Conservation (phyloP, 2,329 filamentous ascomycete genomes). For the Didymella pomorum region DNA sequence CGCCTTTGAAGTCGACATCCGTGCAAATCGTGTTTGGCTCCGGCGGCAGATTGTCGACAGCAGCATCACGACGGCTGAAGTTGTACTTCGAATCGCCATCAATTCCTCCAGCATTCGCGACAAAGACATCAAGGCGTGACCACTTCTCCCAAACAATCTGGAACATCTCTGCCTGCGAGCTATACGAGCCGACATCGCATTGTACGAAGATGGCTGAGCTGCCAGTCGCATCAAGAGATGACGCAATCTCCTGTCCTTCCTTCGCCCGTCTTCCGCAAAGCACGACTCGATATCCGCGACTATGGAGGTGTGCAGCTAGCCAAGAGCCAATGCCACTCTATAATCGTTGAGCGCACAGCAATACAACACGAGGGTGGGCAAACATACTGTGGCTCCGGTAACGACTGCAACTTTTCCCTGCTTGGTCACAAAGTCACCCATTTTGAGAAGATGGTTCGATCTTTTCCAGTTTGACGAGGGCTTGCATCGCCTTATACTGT, state of each 20-base stretch:
- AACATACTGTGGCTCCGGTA: slow-evolving; percentile 7
- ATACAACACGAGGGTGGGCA: neutral
- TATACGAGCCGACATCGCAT: slow-evolving; percentile 58
- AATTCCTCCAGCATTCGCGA: slow-evolving; percentile 61
- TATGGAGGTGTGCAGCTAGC: slow-evolving; percentile 50
- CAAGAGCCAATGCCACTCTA: slow-evolving; percentile 60
- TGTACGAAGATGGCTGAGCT: slow-evolving; percentile 54
- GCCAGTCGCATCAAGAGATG: slow-evolving; percentile 27
- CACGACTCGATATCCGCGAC: slow-evolving; percentile 49
- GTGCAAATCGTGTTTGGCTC: slow-evolving; percentile 57
- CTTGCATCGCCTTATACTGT: neutral
- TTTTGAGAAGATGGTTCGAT: neutral
- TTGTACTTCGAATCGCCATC: slow-evolving; percentile 58
- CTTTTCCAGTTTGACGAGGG: neutral
- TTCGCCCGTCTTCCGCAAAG: slow-evolving; percentile 53
- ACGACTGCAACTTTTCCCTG: neutral
- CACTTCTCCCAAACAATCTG: slow-evolving; percentile 54
- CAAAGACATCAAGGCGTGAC: slow-evolving; percentile 58
- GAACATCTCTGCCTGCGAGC: slow-evolving; percentile 56
- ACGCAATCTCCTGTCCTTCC: slow-evolving; percentile 43
- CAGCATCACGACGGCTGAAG: slow-evolving; percentile 38
- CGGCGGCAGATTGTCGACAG: slow-evolving; percentile 49
- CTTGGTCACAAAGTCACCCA: neutral
- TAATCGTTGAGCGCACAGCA: neutral
- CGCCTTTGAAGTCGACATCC: slow-evolving; percentile 60